Conservation (phyloP, 1,139 yeast genomes). For the Wickerhamiella infanticola region DNA sequence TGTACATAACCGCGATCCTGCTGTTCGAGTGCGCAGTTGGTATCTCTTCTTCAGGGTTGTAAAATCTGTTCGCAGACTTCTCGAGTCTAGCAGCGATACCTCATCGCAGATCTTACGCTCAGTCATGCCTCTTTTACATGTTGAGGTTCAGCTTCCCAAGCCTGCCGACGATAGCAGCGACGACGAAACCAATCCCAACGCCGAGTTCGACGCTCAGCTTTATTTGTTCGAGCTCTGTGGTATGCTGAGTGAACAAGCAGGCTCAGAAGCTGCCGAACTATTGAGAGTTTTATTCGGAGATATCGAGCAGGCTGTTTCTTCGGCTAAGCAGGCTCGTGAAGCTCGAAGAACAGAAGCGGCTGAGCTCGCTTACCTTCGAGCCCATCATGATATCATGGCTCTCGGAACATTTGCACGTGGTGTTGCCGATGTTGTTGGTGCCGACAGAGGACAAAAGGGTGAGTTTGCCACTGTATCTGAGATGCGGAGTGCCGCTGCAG, state of each 20-base stretch:
- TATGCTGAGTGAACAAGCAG: constrained; percentile 25
- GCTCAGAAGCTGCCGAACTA: constrained; percentile 27
- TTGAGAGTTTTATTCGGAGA: constrained; percentile 67
- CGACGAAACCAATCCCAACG: constrained; percentile 30
- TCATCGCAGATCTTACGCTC: constrained; percentile 37
- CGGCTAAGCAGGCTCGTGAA: constrained; percentile 1
- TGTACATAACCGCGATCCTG: constrained; percentile 44
- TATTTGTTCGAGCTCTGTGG: constrained; percentile 55
- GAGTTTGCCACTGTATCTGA: constrained; percentile 29
- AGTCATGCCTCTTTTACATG: constrained; percentile 36
- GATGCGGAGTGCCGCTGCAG: constrained; percentile 62
- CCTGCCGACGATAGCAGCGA: constrained; percentile 15
- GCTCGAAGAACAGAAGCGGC: not conserved
- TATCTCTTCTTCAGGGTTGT: constrained; percentile 73
- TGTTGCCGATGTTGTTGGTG: constrained; percentile 31
- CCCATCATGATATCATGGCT: constrained; percentile 78
- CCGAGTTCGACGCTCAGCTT: constrained; percentile 53
- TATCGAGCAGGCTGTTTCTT: constrained; percentile 32
- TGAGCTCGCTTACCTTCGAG: constrained; percentile 34
- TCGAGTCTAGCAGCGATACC: constrained; percentile 25
- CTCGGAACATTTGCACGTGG: constrained; percentile 86
- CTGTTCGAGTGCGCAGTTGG: constrained; percentile 79
- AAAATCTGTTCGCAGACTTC: constrained; percentile 55
- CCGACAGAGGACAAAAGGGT: constrained; percentile 12
- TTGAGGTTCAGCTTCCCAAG: constrained; percentile 42